Evolutionary conservation across 495 filamentous ascomycete genomes (phyloP).

Genomic region (Penicillium fimorum): DNA sequence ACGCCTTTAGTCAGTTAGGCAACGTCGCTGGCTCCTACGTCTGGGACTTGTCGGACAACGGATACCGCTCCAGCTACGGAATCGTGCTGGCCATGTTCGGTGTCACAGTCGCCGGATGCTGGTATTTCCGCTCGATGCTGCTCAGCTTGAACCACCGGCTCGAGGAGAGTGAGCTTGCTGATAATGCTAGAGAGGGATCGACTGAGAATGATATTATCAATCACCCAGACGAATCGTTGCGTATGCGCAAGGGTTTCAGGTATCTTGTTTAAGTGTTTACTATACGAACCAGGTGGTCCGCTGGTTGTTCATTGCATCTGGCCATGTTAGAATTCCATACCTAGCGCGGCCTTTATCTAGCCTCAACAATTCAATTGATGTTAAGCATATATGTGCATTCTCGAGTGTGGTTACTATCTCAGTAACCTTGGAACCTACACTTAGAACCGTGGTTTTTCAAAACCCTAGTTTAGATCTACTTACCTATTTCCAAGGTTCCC

Average conservation of each 20-base stretch:
- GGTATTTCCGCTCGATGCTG: conserved; percentile 58
- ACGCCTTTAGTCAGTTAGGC: conserved; percentile 59
- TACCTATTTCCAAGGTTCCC: no score
- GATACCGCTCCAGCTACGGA: conserved; percentile 37
- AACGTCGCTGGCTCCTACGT: conserved; percentile 38
- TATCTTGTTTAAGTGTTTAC: conserved; percentile 26
- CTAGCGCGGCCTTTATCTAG: neutral
- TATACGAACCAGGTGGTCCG: neutral
- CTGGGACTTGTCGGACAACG: conserved; percentile 32
- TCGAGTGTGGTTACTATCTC: no score
- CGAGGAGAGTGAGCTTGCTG: conserved; percentile 38
- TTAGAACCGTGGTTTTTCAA: no score
- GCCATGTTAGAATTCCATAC: neutral
- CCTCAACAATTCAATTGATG: neutral
- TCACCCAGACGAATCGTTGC: conserved; percentile 27
- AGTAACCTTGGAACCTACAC: no score
- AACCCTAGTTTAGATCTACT: no score
- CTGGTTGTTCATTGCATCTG: neutral
- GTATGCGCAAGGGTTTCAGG: conserved; percentile 36
- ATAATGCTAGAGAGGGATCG: conserved; percentile 11
- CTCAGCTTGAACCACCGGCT: conserved; percentile 64
- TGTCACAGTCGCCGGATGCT: conserved; percentile 31
- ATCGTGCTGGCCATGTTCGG: conserved; percentile 39
- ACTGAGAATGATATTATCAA: conserved; percentile 21
- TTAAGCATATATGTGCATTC: no score